A percentile compares a stretch with the other conserved stretches of the same genome.
Conservation (phyloP, 1,284 basidiomycete species). For the Takashimella tepidaria region DNA sequence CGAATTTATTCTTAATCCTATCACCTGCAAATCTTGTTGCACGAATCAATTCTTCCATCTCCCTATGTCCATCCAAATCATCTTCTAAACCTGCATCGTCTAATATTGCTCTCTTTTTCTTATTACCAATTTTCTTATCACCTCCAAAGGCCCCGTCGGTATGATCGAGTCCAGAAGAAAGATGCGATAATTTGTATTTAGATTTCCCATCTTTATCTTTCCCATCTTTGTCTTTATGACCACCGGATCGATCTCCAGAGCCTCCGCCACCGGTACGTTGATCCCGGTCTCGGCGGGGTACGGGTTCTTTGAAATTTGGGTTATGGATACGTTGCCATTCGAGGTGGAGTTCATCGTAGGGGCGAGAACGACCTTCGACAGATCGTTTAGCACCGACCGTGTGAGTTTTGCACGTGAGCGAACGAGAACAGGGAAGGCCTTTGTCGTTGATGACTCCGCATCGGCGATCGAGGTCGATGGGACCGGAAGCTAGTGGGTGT, state of each 20-base stretch:
- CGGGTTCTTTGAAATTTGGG: constrained; percentile 89
- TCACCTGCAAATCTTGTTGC: constrained; percentile 56
- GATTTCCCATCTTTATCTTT: constrained; percentile 9
- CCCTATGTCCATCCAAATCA: constrained; percentile 71
- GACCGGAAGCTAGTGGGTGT: constrained; percentile 52
- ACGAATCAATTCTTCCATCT: constrained; percentile 57
- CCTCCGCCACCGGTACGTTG: constrained; percentile 54
- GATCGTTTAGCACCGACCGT: constrained; percentile 94
- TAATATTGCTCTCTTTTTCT: constrained; percentile 24
- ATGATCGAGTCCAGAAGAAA: background rate
- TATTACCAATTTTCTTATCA: constrained; percentile 53
- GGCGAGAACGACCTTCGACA: constrained; percentile 76
- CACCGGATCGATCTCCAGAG: no score
- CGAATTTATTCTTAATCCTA: constrained; percentile 19
- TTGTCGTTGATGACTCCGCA: constrained; percentile 99
- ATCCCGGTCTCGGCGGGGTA: constrained; percentile 73
- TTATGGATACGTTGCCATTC: constrained; percentile 93
- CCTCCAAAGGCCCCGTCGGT: constrained; percentile 11
- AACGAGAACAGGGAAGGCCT: constrained; percentile 86
- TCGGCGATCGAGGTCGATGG: constrained; percentile 85
- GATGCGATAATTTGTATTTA: no score
- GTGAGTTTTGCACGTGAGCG: constrained; percentile 96
- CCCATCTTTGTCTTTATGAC: constrained; percentile 22
- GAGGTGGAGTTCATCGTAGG: constrained; percentile 79
- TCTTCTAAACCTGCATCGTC: constrained; percentile 56